A percentile compares a stretch with the other conserved stretches of the same genome.
These are phyloP conservation scores for Ochetophila trinervis DNA, from an alignment of 306 rosid species.

Conservation along the genomic window DNA sequence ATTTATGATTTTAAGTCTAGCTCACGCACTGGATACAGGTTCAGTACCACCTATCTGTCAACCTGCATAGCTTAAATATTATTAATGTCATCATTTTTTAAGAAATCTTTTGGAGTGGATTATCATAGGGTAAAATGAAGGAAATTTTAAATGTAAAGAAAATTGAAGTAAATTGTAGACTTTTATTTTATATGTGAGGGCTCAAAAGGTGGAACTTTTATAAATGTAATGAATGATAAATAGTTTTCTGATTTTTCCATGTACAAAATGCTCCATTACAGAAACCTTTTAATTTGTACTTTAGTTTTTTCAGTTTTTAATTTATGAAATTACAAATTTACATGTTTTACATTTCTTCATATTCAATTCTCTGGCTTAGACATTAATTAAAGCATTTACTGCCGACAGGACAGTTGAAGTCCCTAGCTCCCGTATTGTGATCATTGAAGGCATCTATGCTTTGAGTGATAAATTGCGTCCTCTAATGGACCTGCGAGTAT, in stretches of 20 bases:
- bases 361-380: slow-evolving; percentile 9
- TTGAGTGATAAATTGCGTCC: slow-evolving; percentile 90
- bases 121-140: too few species aligned
- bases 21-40: slow-evolving; percentile 94
- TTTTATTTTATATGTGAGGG: neutral
- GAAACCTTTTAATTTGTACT: neutral
- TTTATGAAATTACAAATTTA: neutral
- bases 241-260: too few species aligned
- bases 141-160: too few species aligned
- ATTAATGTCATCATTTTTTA: neutral
- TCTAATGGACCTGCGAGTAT: slow-evolving; percentile 86
- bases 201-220: neutral
- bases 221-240: too few species aligned
- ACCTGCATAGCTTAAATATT: slow-evolving; percentile 22
- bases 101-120: neutral
- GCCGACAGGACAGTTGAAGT: slow-evolving; percentile 85
- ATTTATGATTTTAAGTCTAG: slow-evolving; percentile 96
- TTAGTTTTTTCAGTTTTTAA: too few species aligned
- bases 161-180: too few species aligned
- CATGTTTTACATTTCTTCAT: slow-evolving; percentile 5
- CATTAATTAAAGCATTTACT: slow-evolving; percentile 18
- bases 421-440: slow-evolving; percentile 84
- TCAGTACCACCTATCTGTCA: slow-evolving; percentile 19
- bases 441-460: slow-evolving; percentile 97
- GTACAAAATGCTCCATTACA: too few species aligned